Percentiles rank a stretch among this genome's conserved stretches.
Evolutionary conservation across 1,139 yeast species (phyloP).

Genomic region (Insectozyma bohioensis): DNA sequence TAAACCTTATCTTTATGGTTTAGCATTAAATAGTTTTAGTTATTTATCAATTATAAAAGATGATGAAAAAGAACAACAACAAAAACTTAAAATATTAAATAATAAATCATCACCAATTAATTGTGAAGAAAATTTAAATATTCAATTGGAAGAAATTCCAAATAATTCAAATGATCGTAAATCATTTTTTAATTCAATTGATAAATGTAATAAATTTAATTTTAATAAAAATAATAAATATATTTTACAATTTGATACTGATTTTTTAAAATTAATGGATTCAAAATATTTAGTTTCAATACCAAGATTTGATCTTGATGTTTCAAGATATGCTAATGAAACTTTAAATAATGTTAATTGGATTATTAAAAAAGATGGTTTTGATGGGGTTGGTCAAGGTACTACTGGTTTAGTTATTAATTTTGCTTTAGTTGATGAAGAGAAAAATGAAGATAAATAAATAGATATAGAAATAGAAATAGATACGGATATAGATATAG

Average conservation of each 20-base stretch:
- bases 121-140: conserved; percentile 15
- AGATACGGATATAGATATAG: too few species aligned
- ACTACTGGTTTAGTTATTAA: conserved; percentile 38
- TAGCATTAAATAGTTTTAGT: conserved; percentile 58
- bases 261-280: conserved; percentile 40
- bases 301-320: conserved; percentile 46
- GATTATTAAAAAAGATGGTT: conserved; percentile 41
- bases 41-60: conserved; percentile 21
- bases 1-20: conserved; percentile 62
- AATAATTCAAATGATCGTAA: conserved; percentile 30
- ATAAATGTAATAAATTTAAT: conserved; percentile 32
- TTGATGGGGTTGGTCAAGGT: conserved; percentile 39
- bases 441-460: conserved; percentile 10
- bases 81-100: too few species aligned
- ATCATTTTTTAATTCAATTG: conserved; percentile 29
- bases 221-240: conserved; percentile 27
- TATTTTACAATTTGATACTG: conserved; percentile 39
- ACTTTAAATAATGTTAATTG: conserved; percentile 45
- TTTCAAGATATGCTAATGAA: conserved; percentile 41
- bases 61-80: conserved; percentile 1
- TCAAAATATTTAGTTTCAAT: conserved; percentile 42
- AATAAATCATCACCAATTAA: conserved; percentile 9
- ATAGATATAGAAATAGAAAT: not conserved
- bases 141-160: conserved; percentile 29
- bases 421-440: conserved; percentile 39